Evolutionary conservation across 495 filamentous ascomycete species (phyloP), one percentile per base, ranked within the genome.

Genomic region (Talaromyces wortmannii): DNA sequence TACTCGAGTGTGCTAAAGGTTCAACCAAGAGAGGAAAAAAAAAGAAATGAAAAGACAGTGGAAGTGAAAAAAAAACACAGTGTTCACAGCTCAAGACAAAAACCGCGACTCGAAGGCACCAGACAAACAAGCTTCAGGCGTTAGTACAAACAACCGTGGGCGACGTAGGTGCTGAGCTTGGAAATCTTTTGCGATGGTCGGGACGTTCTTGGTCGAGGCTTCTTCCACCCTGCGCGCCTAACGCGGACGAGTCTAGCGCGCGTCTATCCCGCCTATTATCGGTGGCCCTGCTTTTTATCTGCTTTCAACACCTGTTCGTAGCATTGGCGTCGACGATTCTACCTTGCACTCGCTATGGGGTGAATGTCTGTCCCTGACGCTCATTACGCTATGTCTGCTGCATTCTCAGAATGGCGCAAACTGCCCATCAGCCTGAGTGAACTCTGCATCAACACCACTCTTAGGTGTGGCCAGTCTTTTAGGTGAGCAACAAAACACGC

Each of bases 391-490:
- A 73, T 66, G 59, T 67, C 73, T 43, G 50, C 58, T 16, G 54
- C 59, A 36, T 62, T 79, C 31, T 73, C 81, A 17, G 86, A 89
- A 59, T 96, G 91, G 90, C 80, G 79, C 46, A 91, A 88, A 72
- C 77, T 96, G 53, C 88, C 91, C 40, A 71, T 96, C 45, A 88
- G 79, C 57, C 72, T 95, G 29, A 77, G 81, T 30, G 92, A 97
- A 65, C 80, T 97, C 31, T 95, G 89, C 58, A 87, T 97, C 54
- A 88, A 95, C 62, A 97, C 92, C 0, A 95, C 90, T 0, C 74
- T 97, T 13, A 84, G 90, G 50, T 96, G 91, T 65, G 92, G 92
- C 16, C 92, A 97, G 63, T 92, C 91, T 3, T 97, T 96, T 65
- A 78, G 84, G 84, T 86, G 63, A 48, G 59, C 11, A 32, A 32